phyloP scores from a whole-genome alignment of 208 protist species.

The Naegleria lovaniensis region DNA sequence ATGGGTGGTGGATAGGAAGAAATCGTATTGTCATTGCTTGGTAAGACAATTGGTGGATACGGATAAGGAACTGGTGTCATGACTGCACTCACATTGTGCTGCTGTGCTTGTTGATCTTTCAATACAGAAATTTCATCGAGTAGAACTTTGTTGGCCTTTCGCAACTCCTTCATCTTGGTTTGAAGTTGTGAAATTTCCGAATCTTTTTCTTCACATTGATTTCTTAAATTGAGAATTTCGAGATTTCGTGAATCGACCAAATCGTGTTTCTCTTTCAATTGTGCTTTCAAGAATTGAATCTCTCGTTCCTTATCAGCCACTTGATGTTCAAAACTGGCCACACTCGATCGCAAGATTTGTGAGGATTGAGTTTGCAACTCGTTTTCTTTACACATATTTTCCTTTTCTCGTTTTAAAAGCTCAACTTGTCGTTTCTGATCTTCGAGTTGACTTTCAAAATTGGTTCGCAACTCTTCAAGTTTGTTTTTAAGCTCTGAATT shows the following conservation, averaged over 20 bases:
- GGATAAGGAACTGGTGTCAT: not conserved
- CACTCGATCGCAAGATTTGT: not conserved
- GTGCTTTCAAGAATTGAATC: not conserved
- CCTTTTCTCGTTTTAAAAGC: not conserved
- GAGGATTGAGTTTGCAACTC: not conserved
- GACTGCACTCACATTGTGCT: not conserved
- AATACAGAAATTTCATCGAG: not conserved
- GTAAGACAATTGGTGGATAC: not conserved
- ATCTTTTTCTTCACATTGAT: not conserved
- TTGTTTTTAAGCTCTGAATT: not conserved
- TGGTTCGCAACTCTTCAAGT: not conserved
- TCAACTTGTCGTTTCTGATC: no score
- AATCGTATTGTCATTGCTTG: not conserved
- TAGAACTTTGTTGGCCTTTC: not conserved
- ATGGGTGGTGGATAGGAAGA: no score
- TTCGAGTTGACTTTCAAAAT: not conserved
- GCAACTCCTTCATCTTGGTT: not conserved
- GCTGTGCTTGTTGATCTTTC: not conserved
- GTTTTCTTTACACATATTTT: not conserved
- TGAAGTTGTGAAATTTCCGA: not conserved
- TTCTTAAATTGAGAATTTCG: not conserved
- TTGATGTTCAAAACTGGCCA: not conserved
- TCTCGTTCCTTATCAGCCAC: not conserved
- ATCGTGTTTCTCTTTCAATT: not conserved
- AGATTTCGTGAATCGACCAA: not conserved